phyloP scores from a whole-genome alignment of 2,329 filamentous ascomycete species.

The Talaromyces sp. region DNA sequence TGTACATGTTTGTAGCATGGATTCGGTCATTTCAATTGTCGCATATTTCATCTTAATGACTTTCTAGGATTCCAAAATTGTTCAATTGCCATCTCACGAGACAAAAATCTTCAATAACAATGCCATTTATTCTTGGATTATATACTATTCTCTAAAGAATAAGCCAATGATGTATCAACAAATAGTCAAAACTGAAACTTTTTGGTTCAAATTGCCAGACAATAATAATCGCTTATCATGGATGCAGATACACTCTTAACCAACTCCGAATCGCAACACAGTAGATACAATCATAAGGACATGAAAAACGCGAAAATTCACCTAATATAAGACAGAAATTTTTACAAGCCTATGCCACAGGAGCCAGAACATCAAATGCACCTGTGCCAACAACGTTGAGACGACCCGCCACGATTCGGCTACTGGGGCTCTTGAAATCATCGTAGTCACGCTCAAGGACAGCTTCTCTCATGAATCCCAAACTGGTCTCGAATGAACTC shows the following conservation, averaged over 20 bases:
- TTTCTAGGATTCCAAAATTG: too few relatives aligned
- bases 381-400: constrained; percentile 82
- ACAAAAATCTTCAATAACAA: too few relatives aligned
- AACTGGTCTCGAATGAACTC: constrained; percentile 98
- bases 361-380: constrained; percentile 75
- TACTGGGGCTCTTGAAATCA: constrained; percentile 76
- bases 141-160: background rate
- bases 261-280: background rate
- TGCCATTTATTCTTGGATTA: background rate
- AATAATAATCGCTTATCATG: background rate
- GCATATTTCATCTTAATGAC: background rate
- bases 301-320: constrained; percentile 21
- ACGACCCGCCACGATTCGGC: constrained; percentile 80
- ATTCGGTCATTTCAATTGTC: too few relatives aligned
- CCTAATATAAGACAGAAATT: constrained; percentile 6
- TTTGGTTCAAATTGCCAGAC: background rate
- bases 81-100: too few relatives aligned
- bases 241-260: background rate
- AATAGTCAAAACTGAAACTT: background rate
- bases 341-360: constrained; percentile 32
- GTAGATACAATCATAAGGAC: background rate
- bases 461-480: constrained; percentile 88
- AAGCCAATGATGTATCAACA: background rate
- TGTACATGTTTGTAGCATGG: background rate
- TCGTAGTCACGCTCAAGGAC: constrained; percentile 87